A percentile compares a stretch with the other conserved stretches of the same genome.
phyloP scores from a whole-genome alignment of 2,329 filamentous ascomycete genomes.

The Chrysosphaeria jannelii region DNA sequence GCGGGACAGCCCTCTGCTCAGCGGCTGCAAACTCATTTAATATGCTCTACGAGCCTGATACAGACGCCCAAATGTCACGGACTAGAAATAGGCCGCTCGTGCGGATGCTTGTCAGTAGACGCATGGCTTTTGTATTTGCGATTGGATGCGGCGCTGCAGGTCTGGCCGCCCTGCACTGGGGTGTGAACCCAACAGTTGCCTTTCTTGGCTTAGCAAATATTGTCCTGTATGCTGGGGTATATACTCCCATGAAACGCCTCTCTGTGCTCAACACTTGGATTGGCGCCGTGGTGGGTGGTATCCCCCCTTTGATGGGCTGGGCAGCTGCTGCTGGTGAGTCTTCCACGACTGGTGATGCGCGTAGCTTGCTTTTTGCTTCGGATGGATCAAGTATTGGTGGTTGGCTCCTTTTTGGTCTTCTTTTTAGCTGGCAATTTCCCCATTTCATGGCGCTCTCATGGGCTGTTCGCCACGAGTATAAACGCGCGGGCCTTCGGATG shows the following conservation, averaged over 20 bases:
- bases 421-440: constrained; percentile 94
- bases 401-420: constrained; percentile 57
- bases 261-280: constrained; percentile 83
- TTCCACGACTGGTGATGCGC: constrained; percentile 5
- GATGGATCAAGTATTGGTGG: constrained; percentile 40
- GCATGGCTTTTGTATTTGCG: constrained; percentile 51
- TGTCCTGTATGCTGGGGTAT: constrained; percentile 62
- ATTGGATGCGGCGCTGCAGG: constrained; percentile 39
- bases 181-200: constrained; percentile 81
- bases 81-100: constrained; percentile 78
- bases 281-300: constrained; percentile 71
- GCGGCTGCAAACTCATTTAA: constrained; percentile 84
- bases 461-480: constrained; percentile 72
- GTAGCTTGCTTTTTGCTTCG: constrained; percentile 39
- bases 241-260: constrained; percentile 75
- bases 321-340: constrained; percentile 64
- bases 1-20: constrained; percentile 65
- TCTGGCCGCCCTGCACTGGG: constrained; percentile 46
- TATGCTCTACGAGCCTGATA: constrained; percentile 81
- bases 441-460: constrained; percentile 92
- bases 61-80: constrained; percentile 80
- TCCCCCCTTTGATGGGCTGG: constrained; percentile 95
- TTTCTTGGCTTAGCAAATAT: constrained; percentile 68
- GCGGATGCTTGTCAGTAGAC: constrained; percentile 40
- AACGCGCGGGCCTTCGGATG: constrained; percentile 36